These are phyloP conservation scores for Arthrinium puccinioides DNA, from an alignment of 2,329 filamentous ascomycete species.

Conservation along the genomic window DNA sequence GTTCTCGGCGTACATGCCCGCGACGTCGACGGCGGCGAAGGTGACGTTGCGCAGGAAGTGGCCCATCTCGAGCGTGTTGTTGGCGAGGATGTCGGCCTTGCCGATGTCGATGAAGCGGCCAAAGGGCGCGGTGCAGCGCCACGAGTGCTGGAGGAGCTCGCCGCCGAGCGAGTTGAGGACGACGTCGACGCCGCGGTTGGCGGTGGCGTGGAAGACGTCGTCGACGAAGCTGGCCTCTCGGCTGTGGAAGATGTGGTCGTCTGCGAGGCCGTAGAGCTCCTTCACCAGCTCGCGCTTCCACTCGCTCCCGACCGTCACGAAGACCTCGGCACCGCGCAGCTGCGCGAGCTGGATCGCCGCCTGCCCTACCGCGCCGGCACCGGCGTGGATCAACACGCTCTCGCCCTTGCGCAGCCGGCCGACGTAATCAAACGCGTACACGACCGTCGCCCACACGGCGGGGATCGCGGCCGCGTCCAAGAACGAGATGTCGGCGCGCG, in stretches of 20 bases:
- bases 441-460: constrained; percentile 31
- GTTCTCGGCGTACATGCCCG: constrained; percentile 2
- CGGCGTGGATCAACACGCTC: constrained; percentile 34
- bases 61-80: constrained; percentile 1
- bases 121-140: neutral
- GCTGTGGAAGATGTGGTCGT: constrained; percentile 27
- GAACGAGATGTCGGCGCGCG: constrained; percentile 7
- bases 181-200: constrained; percentile 27
- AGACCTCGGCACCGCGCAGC: constrained; percentile 29
- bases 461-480: constrained; percentile 21
- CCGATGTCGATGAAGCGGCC: constrained; percentile 2
- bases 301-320: constrained; percentile 26
- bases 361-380: constrained; percentile 34
- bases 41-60: constrained; percentile 1
- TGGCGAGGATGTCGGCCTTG: constrained; percentile 2
- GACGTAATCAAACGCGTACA: constrained; percentile 29
- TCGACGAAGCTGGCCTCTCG: constrained; percentile 25
- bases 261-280: constrained; percentile 20
- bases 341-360: constrained; percentile 32
- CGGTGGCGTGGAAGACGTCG: constrained; percentile 22
- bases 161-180: constrained; percentile 34
- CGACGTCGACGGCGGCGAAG: constrained; percentile 1
- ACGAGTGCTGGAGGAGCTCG: constrained; percentile 6
- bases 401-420: constrained; percentile 17
- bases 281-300: constrained; percentile 29